A percentile compares a stretch with the other conserved stretches of the same genome.
Evolutionary conservation across 1,284 basidiomycete species (phyloP).

Genomic region (Cutaneotrichosporon dermatis): DNA sequence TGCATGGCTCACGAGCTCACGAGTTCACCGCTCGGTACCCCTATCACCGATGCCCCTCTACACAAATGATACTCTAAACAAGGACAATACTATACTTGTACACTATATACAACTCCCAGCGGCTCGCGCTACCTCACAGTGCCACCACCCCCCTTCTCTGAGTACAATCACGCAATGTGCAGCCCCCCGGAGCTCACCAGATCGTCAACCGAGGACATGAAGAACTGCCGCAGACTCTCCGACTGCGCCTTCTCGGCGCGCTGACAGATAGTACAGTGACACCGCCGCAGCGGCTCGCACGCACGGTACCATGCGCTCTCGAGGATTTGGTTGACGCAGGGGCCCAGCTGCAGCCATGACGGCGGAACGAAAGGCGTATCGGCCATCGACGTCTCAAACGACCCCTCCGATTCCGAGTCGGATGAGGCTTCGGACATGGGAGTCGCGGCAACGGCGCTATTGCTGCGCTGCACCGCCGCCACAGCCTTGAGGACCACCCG

Average conservation of each 20-base stretch:
- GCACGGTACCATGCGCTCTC: conserved; percentile 2
- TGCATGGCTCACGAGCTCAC: too few relatives aligned
- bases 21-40: too few relatives aligned
- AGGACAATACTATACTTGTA: neutral
- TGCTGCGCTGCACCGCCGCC: too few relatives aligned
- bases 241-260: conserved; percentile 4
- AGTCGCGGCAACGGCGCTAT: too few relatives aligned
- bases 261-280: conserved; percentile 13
- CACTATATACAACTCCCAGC: neutral
- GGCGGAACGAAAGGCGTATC: conserved; percentile 10
- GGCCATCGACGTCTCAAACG: neutral
- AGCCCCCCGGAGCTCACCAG: neutral
- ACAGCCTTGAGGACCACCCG: too few relatives aligned
- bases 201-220: neutral
- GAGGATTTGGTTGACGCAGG: conserved; percentile 2
- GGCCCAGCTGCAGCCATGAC: conserved; percentile 2
- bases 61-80: too few relatives aligned
- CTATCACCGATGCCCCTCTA: too few relatives aligned
- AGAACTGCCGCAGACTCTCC: conserved; percentile 2
- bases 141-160: too few relatives aligned
- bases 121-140: neutral
- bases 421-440: neutral
- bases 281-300: conserved; percentile 12
- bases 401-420: conserved; percentile 7
- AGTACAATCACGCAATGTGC: neutral